Evolutionary conservation across 2,329 filamentous ascomycete genomes (phyloP).

Genomic region (Coniochaeta sp.): DNA sequence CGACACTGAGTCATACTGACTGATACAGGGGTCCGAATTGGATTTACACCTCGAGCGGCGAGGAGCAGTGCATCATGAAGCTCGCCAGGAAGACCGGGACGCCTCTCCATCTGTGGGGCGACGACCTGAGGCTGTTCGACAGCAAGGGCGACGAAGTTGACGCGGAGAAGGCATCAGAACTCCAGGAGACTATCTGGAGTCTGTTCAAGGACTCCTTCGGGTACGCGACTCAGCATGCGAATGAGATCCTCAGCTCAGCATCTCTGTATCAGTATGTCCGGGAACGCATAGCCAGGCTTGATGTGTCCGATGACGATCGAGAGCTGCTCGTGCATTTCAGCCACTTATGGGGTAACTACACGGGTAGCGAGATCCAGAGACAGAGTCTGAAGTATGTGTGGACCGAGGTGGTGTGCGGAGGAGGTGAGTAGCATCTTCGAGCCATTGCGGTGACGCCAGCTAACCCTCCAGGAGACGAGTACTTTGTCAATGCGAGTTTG

Average conservation of each 20-base stretch:
- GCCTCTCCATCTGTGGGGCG: slow-evolving; percentile 37
- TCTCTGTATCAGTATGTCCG: slow-evolving; percentile 44
- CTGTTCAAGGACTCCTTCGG: slow-evolving; percentile 46
- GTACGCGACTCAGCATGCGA: slow-evolving; percentile 34
- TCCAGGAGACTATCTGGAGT: slow-evolving; percentile 28
- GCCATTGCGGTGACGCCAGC: background rate
- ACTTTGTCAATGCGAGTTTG: background rate
- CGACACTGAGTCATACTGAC: background rate
- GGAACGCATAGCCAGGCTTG: slow-evolving; percentile 27
- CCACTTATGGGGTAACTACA: slow-evolving; percentile 42
- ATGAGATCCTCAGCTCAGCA: slow-evolving; percentile 30
- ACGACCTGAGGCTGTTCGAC: slow-evolving; percentile 33
- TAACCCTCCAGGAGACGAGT: background rate
- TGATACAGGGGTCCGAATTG: slow-evolving; percentile 45
- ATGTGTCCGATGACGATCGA: slow-evolving; percentile 25
- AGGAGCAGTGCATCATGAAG: slow-evolving; percentile 45
- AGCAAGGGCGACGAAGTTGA: background rate
- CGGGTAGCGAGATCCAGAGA: slow-evolving; percentile 27
- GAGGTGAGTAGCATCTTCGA: background rate
- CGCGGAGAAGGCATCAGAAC: background rate
- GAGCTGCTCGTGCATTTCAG: background rate
- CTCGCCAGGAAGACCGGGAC: slow-evolving; percentile 41
- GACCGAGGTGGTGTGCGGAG: slow-evolving; percentile 31
- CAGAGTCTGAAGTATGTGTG: slow-evolving; percentile 53
- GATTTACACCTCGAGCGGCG: slow-evolving; percentile 42